Percentiles rank a stretch among this genome's conserved stretches.
These are phyloP conservation scores for Neofusicoccum umdonicola DNA, from an alignment of 2,329 filamentous ascomycete species.

Conservation along the genomic window DNA sequence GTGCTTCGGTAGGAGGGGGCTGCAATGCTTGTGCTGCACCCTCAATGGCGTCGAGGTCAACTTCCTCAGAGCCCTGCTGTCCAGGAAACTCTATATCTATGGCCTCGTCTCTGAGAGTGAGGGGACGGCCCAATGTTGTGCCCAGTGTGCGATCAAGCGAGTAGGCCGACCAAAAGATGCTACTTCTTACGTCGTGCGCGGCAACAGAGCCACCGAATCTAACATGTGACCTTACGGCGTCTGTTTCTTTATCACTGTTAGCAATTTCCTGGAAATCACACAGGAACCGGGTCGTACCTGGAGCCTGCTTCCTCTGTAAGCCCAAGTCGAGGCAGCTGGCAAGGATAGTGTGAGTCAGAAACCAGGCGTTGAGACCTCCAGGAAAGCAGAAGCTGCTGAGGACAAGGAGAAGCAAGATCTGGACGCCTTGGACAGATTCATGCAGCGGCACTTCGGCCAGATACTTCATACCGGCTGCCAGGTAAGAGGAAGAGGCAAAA, in stretches of 20 bases:
- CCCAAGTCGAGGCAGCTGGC: conserved; percentile 53
- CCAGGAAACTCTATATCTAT: conserved; percentile 49
- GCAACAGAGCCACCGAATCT: conserved; percentile 39
- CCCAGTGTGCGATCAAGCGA: conserved; percentile 52
- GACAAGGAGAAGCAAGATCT: conserved; percentile 48
- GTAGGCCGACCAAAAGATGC: conserved; percentile 57
- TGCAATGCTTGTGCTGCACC: neutral
- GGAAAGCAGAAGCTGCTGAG: conserved; percentile 54
- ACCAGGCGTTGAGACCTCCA: conserved; percentile 53
- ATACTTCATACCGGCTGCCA: conserved; percentile 47
- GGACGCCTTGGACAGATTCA: conserved; percentile 50
- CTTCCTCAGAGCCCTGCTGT: conserved; percentile 25
- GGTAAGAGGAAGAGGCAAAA: conserved; percentile 51
- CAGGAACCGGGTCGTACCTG: neutral
- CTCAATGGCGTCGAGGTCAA: conserved; percentile 3
- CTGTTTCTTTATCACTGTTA: neutral
- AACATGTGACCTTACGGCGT: conserved; percentile 31
- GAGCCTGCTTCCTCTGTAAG: conserved; percentile 42
- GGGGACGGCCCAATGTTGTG: conserved; percentile 57
- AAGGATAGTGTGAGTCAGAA: conserved; percentile 56
- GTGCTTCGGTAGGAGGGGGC: neutral
- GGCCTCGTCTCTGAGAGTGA: conserved; percentile 55
- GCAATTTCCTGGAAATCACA: neutral
- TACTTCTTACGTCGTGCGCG: conserved; percentile 54
- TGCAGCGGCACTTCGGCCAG: conserved; percentile 50